These are phyloP conservation scores for Oryza meridionalis DNA, from an alignment of 176 grass and related monocot species.

Conservation along the genomic window DNA sequence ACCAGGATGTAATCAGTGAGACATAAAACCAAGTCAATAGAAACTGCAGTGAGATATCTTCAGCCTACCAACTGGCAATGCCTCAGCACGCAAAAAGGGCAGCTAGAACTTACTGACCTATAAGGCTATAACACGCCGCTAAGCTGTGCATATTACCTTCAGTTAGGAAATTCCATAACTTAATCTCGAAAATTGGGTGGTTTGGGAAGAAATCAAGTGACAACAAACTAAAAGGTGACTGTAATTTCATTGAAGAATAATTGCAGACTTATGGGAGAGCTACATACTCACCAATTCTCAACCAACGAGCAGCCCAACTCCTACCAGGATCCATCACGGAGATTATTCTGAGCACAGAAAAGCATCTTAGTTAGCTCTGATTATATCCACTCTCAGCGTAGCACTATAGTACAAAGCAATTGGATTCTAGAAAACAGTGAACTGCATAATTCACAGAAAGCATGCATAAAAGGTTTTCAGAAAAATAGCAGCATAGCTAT, in stretches of 20 bases:
- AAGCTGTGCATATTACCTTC: not conserved
- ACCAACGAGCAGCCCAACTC: slow-evolving; percentile 97
- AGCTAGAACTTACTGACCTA: too few relatives aligned
- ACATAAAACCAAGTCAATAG: not conserved
- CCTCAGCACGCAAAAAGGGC: too few relatives aligned
- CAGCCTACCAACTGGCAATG: not conserved
- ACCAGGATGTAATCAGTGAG: not conserved
- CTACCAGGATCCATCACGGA: slow-evolving; percentile 92
- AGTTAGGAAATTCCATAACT: not conserved
- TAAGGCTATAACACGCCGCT: too few relatives aligned
- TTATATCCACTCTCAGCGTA: not conserved
- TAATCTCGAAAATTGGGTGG: too few relatives aligned
- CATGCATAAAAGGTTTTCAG: not conserved
- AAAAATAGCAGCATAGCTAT: not conserved
- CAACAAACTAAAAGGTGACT: slow-evolving; percentile 8
- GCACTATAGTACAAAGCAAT: not conserved
- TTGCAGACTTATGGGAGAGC: not conserved
- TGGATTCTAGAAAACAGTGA: not conserved
- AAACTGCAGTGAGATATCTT: not conserved
- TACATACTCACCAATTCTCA: slow-evolving; percentile 77
- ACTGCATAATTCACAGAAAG: not conserved
- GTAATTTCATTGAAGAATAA: not conserved
- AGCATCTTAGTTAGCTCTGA: not conserved
- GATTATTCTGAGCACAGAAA: slow-evolving; percentile 75
- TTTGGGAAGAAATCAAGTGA: not conserved